phyloP scores from a whole-genome alignment of 768 basidiomycete species.

The Cyathus striatus region DNA sequence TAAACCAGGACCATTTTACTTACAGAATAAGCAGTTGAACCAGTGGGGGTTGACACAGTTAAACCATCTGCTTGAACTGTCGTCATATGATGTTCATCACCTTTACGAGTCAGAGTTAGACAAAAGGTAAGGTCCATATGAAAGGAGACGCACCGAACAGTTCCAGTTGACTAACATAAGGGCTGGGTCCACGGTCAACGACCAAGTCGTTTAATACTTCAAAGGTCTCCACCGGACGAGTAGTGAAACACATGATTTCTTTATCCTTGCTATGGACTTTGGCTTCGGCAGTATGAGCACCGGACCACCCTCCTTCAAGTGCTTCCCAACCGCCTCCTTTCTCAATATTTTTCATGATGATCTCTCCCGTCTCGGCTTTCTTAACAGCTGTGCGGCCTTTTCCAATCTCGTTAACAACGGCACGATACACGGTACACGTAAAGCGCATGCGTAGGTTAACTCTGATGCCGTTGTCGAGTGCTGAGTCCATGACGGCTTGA shows the following conservation, averaged over 20 bases:
- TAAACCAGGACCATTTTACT: slow-evolving; percentile 20
- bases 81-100: slow-evolving; percentile 98
- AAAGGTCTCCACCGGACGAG: slow-evolving; percentile 91
- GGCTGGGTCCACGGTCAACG: slow-evolving; percentile 96
- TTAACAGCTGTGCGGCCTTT: slow-evolving; percentile 79
- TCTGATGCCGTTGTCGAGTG: slow-evolving; percentile 88
- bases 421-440: slow-evolving; percentile 96
- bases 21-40: slow-evolving; percentile 97
- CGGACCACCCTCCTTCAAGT: slow-evolving; percentile 73
- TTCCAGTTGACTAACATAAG: slow-evolving; percentile 93
- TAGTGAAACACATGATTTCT: slow-evolving; percentile 98
- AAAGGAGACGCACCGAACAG: slow-evolving; percentile 78
- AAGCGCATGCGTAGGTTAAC: slow-evolving; percentile 99
- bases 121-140: neutral
- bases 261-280: slow-evolving; percentile 76
- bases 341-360: slow-evolving; percentile 91
- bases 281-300: slow-evolving; percentile 35
- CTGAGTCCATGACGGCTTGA: slow-evolving; percentile 78
- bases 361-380: slow-evolving; percentile 91
- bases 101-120: slow-evolving; percentile 32
- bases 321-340: slow-evolving; percentile 96
- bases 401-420: slow-evolving; percentile 69
- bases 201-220: slow-evolving; percentile 96
- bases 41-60: slow-evolving; percentile 94
- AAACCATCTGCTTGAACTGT: slow-evolving; percentile 98